A percentile compares a stretch with the other conserved stretches of the same genome.
phyloP scores from a whole-genome alignment of 164 flowering plant species.

The Piper betle region DNA sequence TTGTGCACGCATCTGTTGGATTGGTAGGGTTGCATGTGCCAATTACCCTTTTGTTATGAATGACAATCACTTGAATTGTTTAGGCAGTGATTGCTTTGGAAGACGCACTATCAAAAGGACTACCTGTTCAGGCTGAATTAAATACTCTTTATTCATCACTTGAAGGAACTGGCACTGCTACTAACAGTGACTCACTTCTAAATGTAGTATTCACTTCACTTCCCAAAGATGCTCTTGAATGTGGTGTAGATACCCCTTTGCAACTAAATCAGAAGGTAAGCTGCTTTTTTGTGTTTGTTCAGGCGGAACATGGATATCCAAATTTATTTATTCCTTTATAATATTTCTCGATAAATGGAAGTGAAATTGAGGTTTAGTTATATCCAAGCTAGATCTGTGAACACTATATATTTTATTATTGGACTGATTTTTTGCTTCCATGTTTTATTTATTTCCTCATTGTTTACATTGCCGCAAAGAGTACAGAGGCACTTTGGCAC shows the following conservation, averaged over 20 bases:
- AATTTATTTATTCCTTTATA: too few relatives aligned
- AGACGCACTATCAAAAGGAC: conserved; percentile 84
- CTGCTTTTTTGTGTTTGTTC: neutral
- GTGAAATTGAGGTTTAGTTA: too few relatives aligned
- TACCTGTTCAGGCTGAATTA: conserved; percentile 67
- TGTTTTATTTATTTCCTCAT: too few relatives aligned
- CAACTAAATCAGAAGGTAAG: conserved; percentile 78
- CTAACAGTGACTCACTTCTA: conserved; percentile 61
- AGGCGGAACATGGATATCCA: neutral
- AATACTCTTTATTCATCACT: conserved; percentile 42
- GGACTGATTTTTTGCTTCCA: too few relatives aligned
- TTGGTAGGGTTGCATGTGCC: neutral
- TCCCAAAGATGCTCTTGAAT: conserved; percentile 55
- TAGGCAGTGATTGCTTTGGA: conserved; percentile 90
- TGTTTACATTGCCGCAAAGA: too few relatives aligned
- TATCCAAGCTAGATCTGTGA: too few relatives aligned
- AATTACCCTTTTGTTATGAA: too few relatives aligned
- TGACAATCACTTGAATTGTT: neutral
- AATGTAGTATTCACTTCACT: conserved; percentile 76
- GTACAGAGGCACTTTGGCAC: too few relatives aligned
- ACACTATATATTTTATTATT: too few relatives aligned
- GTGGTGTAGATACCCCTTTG: conserved; percentile 59
- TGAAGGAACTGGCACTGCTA: conserved; percentile 22
- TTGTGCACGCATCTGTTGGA: neutral
- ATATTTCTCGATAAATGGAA: too few relatives aligned